These are phyloP conservation scores for Cutaneotrichosporon sp. DNA, from an alignment of 1,284 basidiomycete species.

Conservation along the genomic window DNA sequence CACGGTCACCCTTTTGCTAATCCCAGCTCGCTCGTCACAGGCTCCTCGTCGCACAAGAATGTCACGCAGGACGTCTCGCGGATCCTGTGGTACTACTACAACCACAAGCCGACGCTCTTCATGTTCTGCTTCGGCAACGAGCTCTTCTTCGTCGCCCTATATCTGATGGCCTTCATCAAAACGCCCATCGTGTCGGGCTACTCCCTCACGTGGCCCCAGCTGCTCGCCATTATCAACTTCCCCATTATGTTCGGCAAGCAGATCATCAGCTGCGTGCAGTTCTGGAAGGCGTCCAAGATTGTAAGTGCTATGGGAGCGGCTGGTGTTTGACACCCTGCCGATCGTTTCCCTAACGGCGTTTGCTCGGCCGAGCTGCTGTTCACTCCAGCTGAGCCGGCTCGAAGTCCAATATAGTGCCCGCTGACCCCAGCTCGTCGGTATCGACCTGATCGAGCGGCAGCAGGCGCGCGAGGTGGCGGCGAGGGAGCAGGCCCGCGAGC, in stretches of 20 bases:
- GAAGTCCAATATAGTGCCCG: neutral
- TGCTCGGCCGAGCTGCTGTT: neutral
- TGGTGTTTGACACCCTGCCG: too few species aligned
- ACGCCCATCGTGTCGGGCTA: neutral
- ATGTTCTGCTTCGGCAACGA: conserved; percentile 96
- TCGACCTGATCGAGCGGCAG: conserved; percentile 77
- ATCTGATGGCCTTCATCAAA: conserved; percentile 55
- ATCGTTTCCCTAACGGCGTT: neutral
- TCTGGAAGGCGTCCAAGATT: conserved; percentile 98
- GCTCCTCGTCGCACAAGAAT: conserved; percentile 85
- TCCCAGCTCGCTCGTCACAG: conserved; percentile 81
- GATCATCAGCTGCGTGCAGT: conserved; percentile 90
- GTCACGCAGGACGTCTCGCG: conserved; percentile 87
- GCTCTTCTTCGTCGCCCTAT: conserved; percentile 91
- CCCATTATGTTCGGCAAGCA: conserved; percentile 83
- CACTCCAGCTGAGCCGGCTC: neutral
- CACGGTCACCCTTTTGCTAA: neutral
- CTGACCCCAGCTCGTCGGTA: conserved; percentile 61
- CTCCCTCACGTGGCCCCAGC: conserved; percentile 71
- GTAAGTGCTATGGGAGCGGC: conserved; percentile 35
- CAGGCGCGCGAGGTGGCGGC: conserved; percentile 54
- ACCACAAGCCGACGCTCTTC: conserved; percentile 79
- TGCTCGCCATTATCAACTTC: conserved; percentile 62
- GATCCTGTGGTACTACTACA: conserved; percentile 92
- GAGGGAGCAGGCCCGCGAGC: neutral